A percentile compares a stretch with the other conserved stretches of the same genome.
Conservation (phyloP, 768 basidiomycete genomes). For the Tricholoma sp. region DNA sequence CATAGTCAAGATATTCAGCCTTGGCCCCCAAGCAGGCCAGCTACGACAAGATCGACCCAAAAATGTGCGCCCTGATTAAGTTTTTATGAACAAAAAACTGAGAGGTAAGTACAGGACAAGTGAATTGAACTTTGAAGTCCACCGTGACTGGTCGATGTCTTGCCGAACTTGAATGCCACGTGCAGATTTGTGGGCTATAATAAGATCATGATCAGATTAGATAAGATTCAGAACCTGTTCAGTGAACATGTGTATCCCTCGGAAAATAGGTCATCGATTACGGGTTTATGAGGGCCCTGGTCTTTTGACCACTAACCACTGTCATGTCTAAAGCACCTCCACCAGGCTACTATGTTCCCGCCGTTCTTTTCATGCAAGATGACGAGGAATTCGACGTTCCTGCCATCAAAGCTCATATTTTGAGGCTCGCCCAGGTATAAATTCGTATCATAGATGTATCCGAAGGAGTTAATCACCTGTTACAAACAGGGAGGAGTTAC, state of each 20-base stretch:
- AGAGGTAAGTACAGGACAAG: no score
- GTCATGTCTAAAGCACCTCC: constrained; percentile 43
- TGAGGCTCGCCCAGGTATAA: constrained; percentile 65
- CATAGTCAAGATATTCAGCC: constrained; percentile 6
- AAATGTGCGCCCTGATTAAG: no score
- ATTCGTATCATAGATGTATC: constrained; percentile 12
- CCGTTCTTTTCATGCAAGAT: constrained; percentile 67
- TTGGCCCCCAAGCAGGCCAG: background rate
- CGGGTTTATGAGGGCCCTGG: background rate
- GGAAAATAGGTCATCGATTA: constrained; percentile 2
- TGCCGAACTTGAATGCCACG: background rate
- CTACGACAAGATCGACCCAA: background rate
- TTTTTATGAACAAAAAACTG: no score
- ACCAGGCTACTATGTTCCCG: constrained; percentile 71
- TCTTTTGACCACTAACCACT: background rate
- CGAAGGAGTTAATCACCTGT: constrained; percentile 12
- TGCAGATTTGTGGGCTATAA: background rate
- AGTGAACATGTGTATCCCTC: background rate
- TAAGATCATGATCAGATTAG: background rate
- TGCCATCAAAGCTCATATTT: constrained; percentile 63
- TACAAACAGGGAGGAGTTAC: constrained; percentile 60
- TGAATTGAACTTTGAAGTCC: no score
- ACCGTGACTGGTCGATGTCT: no score
- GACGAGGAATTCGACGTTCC: constrained; percentile 67
- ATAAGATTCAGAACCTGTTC: background rate